phyloP scores from a whole-genome alignment of 768 basidiomycete species.

The Boletus barrowsii region DNA sequence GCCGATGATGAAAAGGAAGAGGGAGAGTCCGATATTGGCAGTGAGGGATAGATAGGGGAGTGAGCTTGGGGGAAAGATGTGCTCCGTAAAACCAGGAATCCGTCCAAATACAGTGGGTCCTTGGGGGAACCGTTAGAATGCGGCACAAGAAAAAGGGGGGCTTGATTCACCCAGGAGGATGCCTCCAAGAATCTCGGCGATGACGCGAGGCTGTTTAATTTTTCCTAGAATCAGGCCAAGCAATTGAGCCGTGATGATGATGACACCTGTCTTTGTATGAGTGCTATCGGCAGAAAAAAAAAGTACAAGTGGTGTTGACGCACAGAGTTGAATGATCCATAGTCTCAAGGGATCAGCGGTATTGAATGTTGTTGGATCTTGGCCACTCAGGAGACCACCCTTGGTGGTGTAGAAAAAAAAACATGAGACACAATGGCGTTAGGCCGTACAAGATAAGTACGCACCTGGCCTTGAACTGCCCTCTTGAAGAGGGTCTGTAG shows the following conservation, averaged over 20 bases:
- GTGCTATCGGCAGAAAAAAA: background rate
- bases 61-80: slow-evolving; percentile 76
- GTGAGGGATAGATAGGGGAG: slow-evolving; percentile 78
- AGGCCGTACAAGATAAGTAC: background rate
- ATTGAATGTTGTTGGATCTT: slow-evolving; percentile 65
- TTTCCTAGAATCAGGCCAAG: slow-evolving; percentile 61
- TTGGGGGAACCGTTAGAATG: slow-evolving; percentile 33
- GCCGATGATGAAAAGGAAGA: slow-evolving; percentile 92
- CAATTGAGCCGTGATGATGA: slow-evolving; percentile 83
- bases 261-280: slow-evolving; percentile 40
- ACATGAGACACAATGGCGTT: no score
- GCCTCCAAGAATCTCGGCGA: slow-evolving; percentile 90
- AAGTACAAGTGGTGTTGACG: slow-evolving; percentile 16
- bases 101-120: slow-evolving; percentile 64
- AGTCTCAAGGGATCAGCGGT: slow-evolving; percentile 63
- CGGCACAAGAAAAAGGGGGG: slow-evolving; percentile 51
- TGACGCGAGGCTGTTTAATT: slow-evolving; percentile 88
- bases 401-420: slow-evolving; percentile 23
- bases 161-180: slow-evolving; percentile 64
- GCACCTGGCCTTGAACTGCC: slow-evolving; percentile 28
- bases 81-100: slow-evolving; percentile 83
- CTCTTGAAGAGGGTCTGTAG: slow-evolving; percentile 19
- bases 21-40: slow-evolving; percentile 83
- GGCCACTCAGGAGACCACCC: slow-evolving; percentile 79
- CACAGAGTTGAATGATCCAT: slow-evolving; percentile 77